These are phyloP conservation scores for Dunaliella primolecta DNA, from an alignment of 139 green algal species.

Conservation along the genomic window DNA sequence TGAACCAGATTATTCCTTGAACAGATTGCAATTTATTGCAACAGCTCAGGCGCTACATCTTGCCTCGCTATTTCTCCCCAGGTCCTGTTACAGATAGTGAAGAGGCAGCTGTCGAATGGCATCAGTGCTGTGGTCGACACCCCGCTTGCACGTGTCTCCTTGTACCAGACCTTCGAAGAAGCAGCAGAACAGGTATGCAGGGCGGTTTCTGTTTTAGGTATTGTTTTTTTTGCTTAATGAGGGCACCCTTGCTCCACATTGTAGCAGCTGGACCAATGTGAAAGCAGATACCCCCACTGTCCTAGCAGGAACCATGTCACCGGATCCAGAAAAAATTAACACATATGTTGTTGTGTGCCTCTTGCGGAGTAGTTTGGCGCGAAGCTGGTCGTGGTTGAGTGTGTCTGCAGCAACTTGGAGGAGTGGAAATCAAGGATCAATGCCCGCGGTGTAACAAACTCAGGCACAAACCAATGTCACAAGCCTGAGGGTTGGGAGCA, in stretches of 20 bases:
- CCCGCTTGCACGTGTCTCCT: conserved; percentile 52
- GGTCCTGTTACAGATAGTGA: conserved; percentile 44
- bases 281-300: neutral
- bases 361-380: conserved; percentile 20
- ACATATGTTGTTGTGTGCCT: too few relatives aligned
- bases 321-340: too few relatives aligned
- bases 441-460: conserved; percentile 22
- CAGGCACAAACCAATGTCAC: conserved; percentile 25
- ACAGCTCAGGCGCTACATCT: too few relatives aligned
- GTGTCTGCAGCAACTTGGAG: conserved; percentile 25
- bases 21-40: too few relatives aligned
- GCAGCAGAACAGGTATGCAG: conserved; percentile 31
- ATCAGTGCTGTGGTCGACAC: conserved; percentile 64
- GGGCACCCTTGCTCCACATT: neutral
- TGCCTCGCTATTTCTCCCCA: too few relatives aligned
- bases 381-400: conserved; percentile 55
- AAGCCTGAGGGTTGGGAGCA: conserved; percentile 57
- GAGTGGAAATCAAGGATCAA: conserved; percentile 57
- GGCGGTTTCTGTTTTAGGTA: neutral
- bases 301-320: too few relatives aligned
- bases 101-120: conserved; percentile 49
- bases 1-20: neutral
- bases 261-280: neutral
- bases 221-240: neutral
- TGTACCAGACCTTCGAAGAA: conserved; percentile 48